Conservation (phyloP, 306 rosid species). For the Corylus heterophylla region DNA sequence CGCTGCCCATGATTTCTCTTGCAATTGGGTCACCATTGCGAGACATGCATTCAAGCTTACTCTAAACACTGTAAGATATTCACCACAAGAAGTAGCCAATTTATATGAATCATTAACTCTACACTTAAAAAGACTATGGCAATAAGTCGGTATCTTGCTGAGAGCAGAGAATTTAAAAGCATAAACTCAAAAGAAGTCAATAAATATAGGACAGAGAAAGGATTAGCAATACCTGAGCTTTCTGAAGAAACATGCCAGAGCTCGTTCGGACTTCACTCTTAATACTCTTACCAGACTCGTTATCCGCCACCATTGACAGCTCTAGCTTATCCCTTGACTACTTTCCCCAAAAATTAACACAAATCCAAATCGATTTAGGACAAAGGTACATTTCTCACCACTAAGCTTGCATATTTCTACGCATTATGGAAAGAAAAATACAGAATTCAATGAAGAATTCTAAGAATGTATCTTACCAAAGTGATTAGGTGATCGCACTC, state of each 20-base stretch:
- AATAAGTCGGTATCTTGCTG: background rate
- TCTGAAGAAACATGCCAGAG: slow-evolving; percentile 85
- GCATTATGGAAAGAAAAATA: background rate
- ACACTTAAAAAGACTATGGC: background rate
- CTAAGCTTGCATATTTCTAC: background rate
- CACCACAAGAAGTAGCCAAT: background rate
- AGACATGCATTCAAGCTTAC: background rate
- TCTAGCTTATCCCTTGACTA: slow-evolving; percentile 86
- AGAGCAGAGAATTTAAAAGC: background rate
- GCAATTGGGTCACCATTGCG: background rate
- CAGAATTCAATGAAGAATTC: background rate
- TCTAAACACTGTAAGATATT: background rate
- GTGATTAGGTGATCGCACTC: slow-evolving; percentile 81
- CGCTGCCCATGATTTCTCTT: background rate
- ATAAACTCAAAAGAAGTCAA: background rate
- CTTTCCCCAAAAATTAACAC: slow-evolving; percentile 27
- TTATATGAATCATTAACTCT: background rate
- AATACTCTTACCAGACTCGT: slow-evolving; percentile 77
- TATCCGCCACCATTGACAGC: slow-evolving; percentile 90
- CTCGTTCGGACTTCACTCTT: slow-evolving; percentile 86
- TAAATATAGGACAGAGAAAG: background rate
- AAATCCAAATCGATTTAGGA: slow-evolving; percentile 8
- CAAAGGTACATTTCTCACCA: background rate
- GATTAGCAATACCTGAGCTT: slow-evolving; percentile 58
- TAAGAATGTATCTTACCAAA: slow-evolving; percentile 48